These are phyloP conservation scores for Epichloe coenophiala DNA, from an alignment of 2,329 filamentous ascomycete species.

Conservation along the genomic window DNA sequence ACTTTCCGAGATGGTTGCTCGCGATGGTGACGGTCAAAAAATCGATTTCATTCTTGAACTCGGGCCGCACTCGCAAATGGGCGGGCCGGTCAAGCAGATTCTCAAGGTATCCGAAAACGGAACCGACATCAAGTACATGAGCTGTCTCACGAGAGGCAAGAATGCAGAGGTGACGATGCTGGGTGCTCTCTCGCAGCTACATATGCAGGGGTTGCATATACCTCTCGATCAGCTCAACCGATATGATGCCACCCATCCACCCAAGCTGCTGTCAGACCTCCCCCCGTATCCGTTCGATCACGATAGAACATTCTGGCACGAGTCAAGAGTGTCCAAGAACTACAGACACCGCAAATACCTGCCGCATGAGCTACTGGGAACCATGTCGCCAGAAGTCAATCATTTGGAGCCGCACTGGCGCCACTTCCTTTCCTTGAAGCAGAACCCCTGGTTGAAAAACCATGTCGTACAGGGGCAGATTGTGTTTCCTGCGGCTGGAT, in stretches of 20 bases:
- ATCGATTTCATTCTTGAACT: neutral
- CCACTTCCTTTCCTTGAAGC: neutral
- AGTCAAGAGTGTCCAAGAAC: conserved; percentile 9
- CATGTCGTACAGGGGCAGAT: conserved; percentile 18
- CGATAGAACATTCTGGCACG: conserved; percentile 11
- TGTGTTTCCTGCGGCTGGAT: conserved; percentile 25
- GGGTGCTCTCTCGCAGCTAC: too few relatives aligned
- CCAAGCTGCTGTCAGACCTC: conserved; percentile 3
- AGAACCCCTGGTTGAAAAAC: conserved; percentile 21
- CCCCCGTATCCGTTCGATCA: conserved; percentile 14
- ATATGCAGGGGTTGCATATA: too few relatives aligned
- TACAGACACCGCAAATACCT: conserved; percentile 1
- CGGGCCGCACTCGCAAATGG: neutral
- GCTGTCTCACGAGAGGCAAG: too few relatives aligned
- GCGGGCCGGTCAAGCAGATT: neutral
- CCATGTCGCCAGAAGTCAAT: conserved; percentile 5
- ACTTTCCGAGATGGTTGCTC: neutral
- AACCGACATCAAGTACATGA: too few relatives aligned
- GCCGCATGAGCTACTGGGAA: conserved; percentile 8
- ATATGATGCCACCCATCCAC: neutral
- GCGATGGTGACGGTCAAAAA: neutral
- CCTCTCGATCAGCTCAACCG: too few relatives aligned
- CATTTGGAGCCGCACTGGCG: conserved; percentile 8
- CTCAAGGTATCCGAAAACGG: neutral
- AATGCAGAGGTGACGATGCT: too few relatives aligned